Evolutionary conservation across 192 early-diverging fungal genomes (phyloP), one percentile per base, ranked within the genome.

Genomic region (Backusella psychrophila): DNA sequence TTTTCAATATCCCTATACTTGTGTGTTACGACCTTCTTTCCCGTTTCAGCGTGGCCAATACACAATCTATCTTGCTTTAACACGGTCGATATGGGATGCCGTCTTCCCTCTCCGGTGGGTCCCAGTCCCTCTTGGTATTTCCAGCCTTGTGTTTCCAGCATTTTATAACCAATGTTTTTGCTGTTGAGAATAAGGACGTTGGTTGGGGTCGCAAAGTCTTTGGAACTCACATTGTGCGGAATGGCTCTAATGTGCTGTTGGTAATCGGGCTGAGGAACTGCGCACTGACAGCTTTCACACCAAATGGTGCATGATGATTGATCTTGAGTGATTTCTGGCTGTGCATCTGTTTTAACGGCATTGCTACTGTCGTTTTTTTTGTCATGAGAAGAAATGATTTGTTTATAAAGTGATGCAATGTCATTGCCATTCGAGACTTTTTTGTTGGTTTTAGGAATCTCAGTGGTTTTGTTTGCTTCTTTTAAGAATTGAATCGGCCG

Each of bases 71-170:
- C 87, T 17, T 85, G 81, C 49, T 88, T 88, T 7, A 84, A 68
- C 14, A 76, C 70, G 15, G 85, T 86, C 2, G 81, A 72, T 8
- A 88, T 70, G 4, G 87, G 85, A 44, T 84, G 80, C 15, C 83
- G 78, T 44, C 65, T 66, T 6, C 87, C 87, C 42, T 88, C 80
- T 5, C 81, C 83, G 15, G 77, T 72, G 29, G 66, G 59, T 5
- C 87, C 87, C 15, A 88, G 70, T 33, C 87, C 85, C 69, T 86
- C 80, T 35, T 84, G 85, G 66, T 87, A 85, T 21, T 76, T 75
- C 87, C 87, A 88, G 23, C 87, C 87, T 79, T 85, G 84, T 53
- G 75, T 78, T 21, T 81, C 71, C 36, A 88, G 74, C 79, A 86
- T 84, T 70, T 81, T 77, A 70, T 87, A 85, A 29, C 84, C 87